Conservation (phyloP, 371 early-diverging fungal species). For the Smittium culicis region DNA sequence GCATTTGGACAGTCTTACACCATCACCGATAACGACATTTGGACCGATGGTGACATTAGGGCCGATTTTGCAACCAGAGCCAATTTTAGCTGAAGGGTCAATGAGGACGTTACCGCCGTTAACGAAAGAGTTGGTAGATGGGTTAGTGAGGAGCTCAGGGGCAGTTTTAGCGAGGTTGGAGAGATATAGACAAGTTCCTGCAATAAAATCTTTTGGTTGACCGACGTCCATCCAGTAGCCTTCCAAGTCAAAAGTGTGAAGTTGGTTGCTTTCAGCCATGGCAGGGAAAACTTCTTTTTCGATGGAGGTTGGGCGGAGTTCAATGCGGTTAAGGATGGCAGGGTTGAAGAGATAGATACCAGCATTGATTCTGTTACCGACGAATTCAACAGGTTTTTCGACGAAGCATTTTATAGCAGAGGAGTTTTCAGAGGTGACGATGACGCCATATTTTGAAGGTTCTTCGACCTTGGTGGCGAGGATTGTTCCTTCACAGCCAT, state of each 20-base stretch:
- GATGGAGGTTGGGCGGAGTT: conserved; percentile 86
- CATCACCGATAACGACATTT: conserved; percentile 83
- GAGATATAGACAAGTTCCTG: conserved; percentile 88
- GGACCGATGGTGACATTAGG: conserved; percentile 91
- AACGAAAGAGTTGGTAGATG: conserved; percentile 37
- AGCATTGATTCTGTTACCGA: conserved; percentile 96
- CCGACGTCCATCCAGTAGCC: conserved; percentile 99
- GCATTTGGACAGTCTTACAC: conserved; percentile 81
- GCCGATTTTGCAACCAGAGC: conserved; percentile 86
- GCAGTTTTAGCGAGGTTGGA: conserved; percentile 55
- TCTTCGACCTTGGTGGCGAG: conserved; percentile 96
- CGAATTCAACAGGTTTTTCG: conserved; percentile 94
- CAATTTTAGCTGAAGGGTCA: conserved; percentile 81
- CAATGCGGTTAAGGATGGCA: conserved; percentile 79
- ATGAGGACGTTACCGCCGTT: conserved; percentile 75
- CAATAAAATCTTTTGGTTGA: conserved; percentile 96
- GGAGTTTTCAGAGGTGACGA: conserved; percentile 57
- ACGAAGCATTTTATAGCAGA: conserved; percentile 83
- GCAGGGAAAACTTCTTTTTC: conserved; percentile 96
- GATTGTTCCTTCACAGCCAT: conserved; percentile 88
- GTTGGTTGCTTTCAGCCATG: conserved; percentile 71
- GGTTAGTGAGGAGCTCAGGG: conserved; percentile 50
- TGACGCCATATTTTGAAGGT: conserved; percentile 96
- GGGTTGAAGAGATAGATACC: conserved; percentile 97
- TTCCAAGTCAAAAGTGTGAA: conserved; percentile 84